A percentile compares a stretch with the other conserved stretches of the same genome.
These are phyloP conservation scores for Xylariaceae sp. DNA, from an alignment of 2,329 filamentous ascomycete genomes.

Conservation along the genomic window DNA sequence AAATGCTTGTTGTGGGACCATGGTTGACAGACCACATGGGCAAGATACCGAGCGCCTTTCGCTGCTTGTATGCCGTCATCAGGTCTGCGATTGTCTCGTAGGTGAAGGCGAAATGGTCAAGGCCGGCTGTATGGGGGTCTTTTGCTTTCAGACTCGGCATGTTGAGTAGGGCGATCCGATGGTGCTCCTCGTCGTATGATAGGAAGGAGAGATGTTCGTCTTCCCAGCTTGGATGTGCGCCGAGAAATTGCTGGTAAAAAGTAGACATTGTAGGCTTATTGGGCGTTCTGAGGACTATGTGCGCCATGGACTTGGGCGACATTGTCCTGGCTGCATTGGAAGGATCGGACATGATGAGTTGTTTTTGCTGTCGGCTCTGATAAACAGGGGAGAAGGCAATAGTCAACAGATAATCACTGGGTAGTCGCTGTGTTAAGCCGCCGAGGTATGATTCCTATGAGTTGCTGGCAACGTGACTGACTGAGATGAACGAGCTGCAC, in stretches of 20 bases:
- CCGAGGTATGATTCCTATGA: no score
- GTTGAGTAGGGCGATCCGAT: constrained; percentile 40
- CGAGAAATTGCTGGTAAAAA: constrained; percentile 37
- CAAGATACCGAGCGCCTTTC: constrained; percentile 32
- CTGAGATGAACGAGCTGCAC: not conserved
- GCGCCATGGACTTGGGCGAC: constrained; percentile 21
- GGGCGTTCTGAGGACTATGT: constrained; percentile 24
- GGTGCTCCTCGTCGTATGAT: constrained; percentile 45
- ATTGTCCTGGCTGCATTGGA: constrained; percentile 19
- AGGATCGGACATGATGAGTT: constrained; percentile 16
- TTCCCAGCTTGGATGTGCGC: constrained; percentile 27
- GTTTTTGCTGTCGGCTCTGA: not conserved
- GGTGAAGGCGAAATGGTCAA: constrained; percentile 42
- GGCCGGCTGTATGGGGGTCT: constrained; percentile 25
- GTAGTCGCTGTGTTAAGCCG: no score
- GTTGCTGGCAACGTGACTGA: no score
- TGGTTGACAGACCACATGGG: constrained; percentile 45
- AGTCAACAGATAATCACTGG: no score
- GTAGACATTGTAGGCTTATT: constrained; percentile 29
- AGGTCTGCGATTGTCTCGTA: constrained; percentile 35
- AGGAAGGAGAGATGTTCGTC: constrained; percentile 34
- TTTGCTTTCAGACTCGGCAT: constrained; percentile 25
- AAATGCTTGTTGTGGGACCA: constrained; percentile 43
- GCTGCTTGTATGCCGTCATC: constrained; percentile 33
- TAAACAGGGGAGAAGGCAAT: not conserved